These are phyloP conservation scores for Helotiales sp. DNA, from an alignment of 2,329 filamentous ascomycete genomes.

Conservation along the genomic window DNA sequence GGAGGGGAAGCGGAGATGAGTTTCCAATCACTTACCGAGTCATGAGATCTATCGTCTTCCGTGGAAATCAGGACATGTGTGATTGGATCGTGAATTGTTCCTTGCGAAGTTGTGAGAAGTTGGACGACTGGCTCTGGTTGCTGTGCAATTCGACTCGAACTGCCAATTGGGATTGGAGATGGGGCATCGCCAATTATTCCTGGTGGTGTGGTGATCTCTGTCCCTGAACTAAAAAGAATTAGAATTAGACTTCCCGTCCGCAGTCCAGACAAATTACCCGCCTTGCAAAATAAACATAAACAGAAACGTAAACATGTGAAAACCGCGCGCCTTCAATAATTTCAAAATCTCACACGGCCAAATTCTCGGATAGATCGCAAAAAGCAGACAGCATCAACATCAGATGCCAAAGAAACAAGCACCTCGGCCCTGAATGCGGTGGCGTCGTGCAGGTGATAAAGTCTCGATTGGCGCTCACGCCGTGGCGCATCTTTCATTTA, in stretches of 20 bases:
- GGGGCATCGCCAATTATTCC: background rate
- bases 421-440: background rate
- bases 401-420: constrained; percentile 14
- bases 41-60: background rate
- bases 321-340: too few species aligned
- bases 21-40: too few species aligned
- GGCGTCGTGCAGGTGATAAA: background rate
- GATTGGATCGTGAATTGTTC: background rate
- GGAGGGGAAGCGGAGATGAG: background rate
- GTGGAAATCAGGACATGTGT: too few species aligned
- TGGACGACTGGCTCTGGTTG: background rate
- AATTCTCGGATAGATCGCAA: background rate
- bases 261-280: background rate
- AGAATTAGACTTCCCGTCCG: background rate
- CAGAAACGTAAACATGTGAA: background rate
- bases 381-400: background rate
- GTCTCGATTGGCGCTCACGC: background rate
- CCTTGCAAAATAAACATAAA: too few species aligned
- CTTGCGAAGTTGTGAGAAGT: background rate
- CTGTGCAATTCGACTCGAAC: background rate
- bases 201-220: too few species aligned
- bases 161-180: background rate
- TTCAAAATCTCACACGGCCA: background rate
- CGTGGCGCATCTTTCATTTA: too few species aligned
- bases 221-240: background rate